phyloP scores from a whole-genome alignment of 2,329 filamentous ascomycete genomes.

The Dactylella cylindrospora region DNA sequence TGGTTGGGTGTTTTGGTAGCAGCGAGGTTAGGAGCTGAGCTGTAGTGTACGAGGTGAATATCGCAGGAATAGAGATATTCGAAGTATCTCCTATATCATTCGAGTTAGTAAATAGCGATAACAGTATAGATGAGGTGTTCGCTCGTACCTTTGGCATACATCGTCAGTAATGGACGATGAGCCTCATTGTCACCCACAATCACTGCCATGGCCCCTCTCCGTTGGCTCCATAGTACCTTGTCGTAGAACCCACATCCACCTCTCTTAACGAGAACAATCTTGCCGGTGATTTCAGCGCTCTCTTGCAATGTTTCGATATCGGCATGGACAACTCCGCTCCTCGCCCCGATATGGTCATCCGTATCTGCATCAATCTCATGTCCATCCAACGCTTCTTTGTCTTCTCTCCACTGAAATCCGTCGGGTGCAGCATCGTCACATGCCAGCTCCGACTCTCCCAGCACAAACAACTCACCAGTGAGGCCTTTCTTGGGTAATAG shows the following conservation, averaged over 20 bases:
- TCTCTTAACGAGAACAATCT: conserved; percentile 85
- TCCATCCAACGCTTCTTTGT: conserved; percentile 47
- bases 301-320: conserved; percentile 92
- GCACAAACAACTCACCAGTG: conserved; percentile 72
- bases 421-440: conserved; percentile 85
- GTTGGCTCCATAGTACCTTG: conserved; percentile 95
- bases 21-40: conserved; percentile 88
- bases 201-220: conserved; percentile 80
- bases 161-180: conserved; percentile 86
- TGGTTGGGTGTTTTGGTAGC: conserved; percentile 47
- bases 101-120: background rate
- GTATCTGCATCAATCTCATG: conserved; percentile 46
- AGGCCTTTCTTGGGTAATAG: conserved; percentile 72
- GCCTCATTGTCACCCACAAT: conserved; percentile 93
- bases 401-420: conserved; percentile 66
- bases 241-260: conserved; percentile 95
- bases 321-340: conserved; percentile 57
- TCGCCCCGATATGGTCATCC: conserved; percentile 42
- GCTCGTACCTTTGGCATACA: conserved; percentile 73
- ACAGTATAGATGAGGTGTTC: conserved; percentile 7
- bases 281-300: conserved; percentile 86
- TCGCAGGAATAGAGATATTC: conserved; percentile 87
- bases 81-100: conserved; percentile 73
- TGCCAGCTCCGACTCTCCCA: conserved; percentile 77
- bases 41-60: conserved; percentile 93